Conservation (phyloP, 2,329 filamentous ascomycete species). For the Pleoardoris graminearum region DNA sequence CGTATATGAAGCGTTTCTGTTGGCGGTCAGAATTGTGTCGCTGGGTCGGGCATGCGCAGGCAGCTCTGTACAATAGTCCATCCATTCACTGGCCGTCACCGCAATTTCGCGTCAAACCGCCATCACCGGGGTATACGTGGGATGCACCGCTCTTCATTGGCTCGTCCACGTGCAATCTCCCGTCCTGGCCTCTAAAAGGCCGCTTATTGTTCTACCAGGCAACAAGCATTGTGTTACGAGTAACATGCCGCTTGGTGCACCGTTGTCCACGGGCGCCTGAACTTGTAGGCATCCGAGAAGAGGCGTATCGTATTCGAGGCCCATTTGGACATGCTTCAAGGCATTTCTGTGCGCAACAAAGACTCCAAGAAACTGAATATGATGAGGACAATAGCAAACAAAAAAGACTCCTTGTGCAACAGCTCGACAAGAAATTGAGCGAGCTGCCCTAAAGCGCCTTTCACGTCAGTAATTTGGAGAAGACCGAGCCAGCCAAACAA, state of each 20-base stretch:
- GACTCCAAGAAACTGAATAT: not conserved
- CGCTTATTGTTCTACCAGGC: not conserved
- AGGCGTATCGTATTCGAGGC: not conserved
- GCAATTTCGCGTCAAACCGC: not conserved
- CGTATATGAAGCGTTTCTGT: not conserved
- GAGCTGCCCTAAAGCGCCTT: not conserved
- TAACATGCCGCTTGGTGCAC: constrained; percentile 2
- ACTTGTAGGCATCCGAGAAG: not conserved
- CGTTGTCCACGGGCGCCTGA: not conserved
- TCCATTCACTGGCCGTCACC: constrained; percentile 1
- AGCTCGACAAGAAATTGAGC: not conserved
- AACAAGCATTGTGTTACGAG: not conserved
- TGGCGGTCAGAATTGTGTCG: not conserved
- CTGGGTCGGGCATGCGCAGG: not conserved
- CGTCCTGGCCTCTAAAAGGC: not conserved
- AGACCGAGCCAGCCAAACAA: not conserved
- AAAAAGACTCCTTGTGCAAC: not conserved
- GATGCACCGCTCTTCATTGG: not conserved
- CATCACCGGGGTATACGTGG: not conserved
- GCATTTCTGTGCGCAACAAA: not conserved
- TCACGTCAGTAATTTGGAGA: too few species aligned
- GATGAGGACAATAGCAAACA: not conserved
- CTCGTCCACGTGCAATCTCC: not conserved
- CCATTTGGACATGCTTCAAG: not conserved
- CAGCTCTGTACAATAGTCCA: not conserved